Conservation (phyloP, 345 rosid genomes). For the Camelina neglecta region DNA sequence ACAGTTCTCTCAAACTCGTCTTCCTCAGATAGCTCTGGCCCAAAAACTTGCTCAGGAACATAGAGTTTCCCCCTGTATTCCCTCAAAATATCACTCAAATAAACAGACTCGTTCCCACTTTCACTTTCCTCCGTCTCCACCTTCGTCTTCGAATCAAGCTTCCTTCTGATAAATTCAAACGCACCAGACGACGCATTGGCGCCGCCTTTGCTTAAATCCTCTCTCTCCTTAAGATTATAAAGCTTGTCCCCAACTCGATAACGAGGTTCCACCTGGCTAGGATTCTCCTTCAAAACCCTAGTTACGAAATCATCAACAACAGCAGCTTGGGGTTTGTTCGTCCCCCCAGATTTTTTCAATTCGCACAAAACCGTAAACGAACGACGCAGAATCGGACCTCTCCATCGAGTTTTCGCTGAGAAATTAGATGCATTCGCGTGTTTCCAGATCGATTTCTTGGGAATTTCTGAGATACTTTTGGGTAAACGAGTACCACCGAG, state of each 20-base stretch:
- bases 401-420: conserved; percentile 39
- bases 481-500: conserved; percentile 52
- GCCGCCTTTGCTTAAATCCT: conserved; percentile 51
- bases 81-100: conserved; percentile 76
- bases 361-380: conserved; percentile 61
- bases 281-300: conserved; percentile 78
- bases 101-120: conserved; percentile 52
- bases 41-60: conserved; percentile 90
- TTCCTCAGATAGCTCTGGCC: conserved; percentile 68
- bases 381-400: conserved; percentile 50
- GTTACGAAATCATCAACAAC: conserved; percentile 65
- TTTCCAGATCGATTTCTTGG: conserved; percentile 33
- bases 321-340: conserved; percentile 9
- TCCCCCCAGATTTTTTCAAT: conserved; percentile 44
- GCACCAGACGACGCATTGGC: conserved; percentile 43
- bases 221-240: conserved; percentile 65
- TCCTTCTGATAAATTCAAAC: conserved; percentile 52
- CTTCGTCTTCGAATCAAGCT: conserved; percentile 48
- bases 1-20: conserved; percentile 68
- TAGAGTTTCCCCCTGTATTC: conserved; percentile 85
- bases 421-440: conserved; percentile 27
- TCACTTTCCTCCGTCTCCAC: conserved; percentile 35
- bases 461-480: conserved; percentile 27
- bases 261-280: conserved; percentile 82
- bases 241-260: conserved; percentile 63